Evolutionary conservation across 2,329 filamentous ascomycete genomes (phyloP).

Genomic region (Cladosporium austrohemisphaericum): DNA sequence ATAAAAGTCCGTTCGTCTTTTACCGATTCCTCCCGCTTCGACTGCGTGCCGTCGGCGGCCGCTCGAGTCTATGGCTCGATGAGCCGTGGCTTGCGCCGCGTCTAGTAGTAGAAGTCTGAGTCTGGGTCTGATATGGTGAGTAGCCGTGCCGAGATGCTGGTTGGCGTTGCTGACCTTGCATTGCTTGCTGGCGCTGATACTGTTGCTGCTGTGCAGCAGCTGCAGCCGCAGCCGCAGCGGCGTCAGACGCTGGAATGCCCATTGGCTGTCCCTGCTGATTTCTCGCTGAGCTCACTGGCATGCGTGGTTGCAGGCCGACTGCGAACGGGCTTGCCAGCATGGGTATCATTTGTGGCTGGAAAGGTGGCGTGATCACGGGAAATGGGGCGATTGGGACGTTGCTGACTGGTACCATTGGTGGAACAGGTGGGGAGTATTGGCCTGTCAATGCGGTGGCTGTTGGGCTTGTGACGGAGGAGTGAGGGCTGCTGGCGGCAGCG

Average conservation of each 20-base stretch:
- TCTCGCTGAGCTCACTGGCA: conserved; percentile 15
- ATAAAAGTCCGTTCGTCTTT: no score
- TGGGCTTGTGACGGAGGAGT: conserved; percentile 21
- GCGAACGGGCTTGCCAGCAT: conserved; percentile 21
- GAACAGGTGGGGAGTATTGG: neutral
- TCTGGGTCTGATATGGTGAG: conserved; percentile 9
- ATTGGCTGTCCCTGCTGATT: neutral
- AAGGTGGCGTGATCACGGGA: conserved; percentile 28
- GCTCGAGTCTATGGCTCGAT: neutral
- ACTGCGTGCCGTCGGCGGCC: neutral
- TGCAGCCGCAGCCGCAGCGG: conserved; percentile 13
- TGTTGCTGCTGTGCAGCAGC: conserved; percentile 13
- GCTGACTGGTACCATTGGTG: conserved; percentile 25
- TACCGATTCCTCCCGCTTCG: conserved; percentile 1
- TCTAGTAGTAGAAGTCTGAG: neutral
- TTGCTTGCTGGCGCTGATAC: conserved; percentile 10
- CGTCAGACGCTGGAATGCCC: neutral
- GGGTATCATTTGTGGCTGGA: conserved; percentile 14
- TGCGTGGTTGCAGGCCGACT: conserved; percentile 26
- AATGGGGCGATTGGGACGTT: conserved; percentile 32
- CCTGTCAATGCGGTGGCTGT: conserved; percentile 17
- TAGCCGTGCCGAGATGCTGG: conserved; percentile 12
- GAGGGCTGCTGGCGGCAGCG: conserved; percentile 11
- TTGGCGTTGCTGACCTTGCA: conserved; percentile 19
- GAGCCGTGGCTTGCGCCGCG: neutral